Evolutionary conservation across 1,284 basidiomycete genomes (phyloP).

Genomic region (Rhodotorula sp.): DNA sequence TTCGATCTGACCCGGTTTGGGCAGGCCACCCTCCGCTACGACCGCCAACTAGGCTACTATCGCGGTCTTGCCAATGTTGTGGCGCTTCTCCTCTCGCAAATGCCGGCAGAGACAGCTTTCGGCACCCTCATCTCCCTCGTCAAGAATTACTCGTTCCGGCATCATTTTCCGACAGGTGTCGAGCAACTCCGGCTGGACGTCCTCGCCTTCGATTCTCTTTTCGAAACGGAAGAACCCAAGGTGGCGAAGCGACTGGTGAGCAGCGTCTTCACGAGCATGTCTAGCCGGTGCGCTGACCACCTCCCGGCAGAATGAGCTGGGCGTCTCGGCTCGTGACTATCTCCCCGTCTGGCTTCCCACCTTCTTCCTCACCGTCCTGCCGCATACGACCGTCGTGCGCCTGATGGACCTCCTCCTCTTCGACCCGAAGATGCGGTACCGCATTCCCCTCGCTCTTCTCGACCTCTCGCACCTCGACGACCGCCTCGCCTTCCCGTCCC

Average conservation of each 20-base stretch:
- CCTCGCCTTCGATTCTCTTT: conserved; percentile 72
- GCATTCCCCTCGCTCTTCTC: conserved; percentile 73
- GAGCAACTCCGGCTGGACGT: conserved; percentile 70
- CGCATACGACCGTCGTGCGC: conserved; percentile 69
- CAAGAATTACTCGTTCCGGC: conserved; percentile 72
- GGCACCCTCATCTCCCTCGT: conserved; percentile 73
- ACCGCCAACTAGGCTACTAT: conserved; percentile 51
- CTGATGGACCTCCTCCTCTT: conserved; percentile 85
- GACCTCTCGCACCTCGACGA: conserved; percentile 63
- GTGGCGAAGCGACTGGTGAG: conserved; percentile 64
- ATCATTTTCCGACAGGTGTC: conserved; percentile 37
- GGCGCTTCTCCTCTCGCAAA: conserved; percentile 71
- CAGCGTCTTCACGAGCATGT: background rate
- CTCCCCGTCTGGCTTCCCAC: conserved; percentile 48
- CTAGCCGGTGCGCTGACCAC: conserved; percentile 58
- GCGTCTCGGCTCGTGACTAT: conserved; percentile 46
- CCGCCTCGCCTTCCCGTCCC: conserved; percentile 48
- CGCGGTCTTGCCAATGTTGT: conserved; percentile 71
- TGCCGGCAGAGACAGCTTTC: conserved; percentile 89
- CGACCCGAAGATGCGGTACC: conserved; percentile 75
- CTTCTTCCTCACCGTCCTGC: conserved; percentile 74
- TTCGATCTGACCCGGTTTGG: background rate
- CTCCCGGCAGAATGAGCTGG: conserved; percentile 26
- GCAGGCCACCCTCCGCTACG: conserved; percentile 57
- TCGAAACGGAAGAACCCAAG: conserved; percentile 66